Evolutionary conservation across 106 monocot genomes (phyloP).

Genomic region (Allium sativum): DNA sequence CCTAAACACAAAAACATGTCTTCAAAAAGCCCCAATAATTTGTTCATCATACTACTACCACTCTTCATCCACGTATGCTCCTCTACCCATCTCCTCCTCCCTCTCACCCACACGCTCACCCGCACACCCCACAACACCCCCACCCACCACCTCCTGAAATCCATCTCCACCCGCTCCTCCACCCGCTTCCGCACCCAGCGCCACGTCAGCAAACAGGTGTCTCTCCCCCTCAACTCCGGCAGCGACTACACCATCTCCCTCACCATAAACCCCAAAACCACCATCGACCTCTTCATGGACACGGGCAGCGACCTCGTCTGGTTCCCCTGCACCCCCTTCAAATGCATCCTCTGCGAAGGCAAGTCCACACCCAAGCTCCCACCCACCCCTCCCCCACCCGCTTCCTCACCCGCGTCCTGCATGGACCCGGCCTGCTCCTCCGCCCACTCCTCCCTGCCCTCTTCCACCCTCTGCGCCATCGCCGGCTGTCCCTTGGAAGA

Average conservation of each 20-base stretch:
- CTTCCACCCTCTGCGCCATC: conserved; percentile 81
- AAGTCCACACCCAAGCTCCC: conserved; percentile 19
- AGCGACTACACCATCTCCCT: conserved; percentile 20
- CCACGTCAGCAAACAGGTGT: conserved; percentile 18
- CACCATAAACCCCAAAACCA: conserved; percentile 14
- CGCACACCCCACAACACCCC: conserved; percentile 6
- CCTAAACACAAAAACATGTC: not conserved
- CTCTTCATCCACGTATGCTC: not conserved
- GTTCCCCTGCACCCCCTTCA: conserved; percentile 92
- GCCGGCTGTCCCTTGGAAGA: conserved; percentile 59
- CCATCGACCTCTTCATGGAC: conserved; percentile 78
- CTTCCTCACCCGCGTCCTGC: conserved; percentile 33
- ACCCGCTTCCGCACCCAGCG: conserved; percentile 12
- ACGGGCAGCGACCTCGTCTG: conserved; percentile 97
- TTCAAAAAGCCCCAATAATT: not conserved
- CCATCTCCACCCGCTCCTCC: conserved; percentile 40
- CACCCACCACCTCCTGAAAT: conserved; percentile 32
- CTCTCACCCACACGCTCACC: conserved; percentile 30
- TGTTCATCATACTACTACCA: not conserved
- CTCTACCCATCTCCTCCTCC: conserved; percentile 21
- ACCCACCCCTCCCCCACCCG: conserved; percentile 17
- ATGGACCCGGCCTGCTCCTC: conserved; percentile 43
- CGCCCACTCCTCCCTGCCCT: conserved; percentile 43
- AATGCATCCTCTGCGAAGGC: conserved; percentile 81
- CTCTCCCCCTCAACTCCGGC: conserved; percentile 61